phyloP scores from a whole-genome alignment of 805 yeast species.

The Spencermartinsiella europaea region DNA sequence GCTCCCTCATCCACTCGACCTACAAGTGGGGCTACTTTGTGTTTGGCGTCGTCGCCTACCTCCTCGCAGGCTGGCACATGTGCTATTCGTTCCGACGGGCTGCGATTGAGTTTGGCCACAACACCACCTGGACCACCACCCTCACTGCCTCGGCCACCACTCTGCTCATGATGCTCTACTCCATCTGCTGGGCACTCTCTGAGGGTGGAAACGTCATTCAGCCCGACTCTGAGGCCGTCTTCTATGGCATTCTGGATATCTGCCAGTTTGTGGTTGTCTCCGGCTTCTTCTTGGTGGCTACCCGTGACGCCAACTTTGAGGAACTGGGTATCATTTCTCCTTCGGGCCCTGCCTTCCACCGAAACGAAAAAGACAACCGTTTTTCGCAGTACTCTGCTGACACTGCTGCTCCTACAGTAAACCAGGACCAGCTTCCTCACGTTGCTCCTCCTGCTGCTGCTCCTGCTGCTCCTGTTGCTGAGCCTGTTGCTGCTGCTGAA shows the following conservation, averaged over 20 bases:
- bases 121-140: conserved; percentile 11
- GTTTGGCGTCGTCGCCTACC: conserved; percentile 45
- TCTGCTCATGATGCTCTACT: conserved; percentile 46
- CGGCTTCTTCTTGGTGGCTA: conserved; percentile 19
- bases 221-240: conserved; percentile 54
- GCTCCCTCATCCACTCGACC: conserved; percentile 47
- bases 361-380: conserved; percentile 16
- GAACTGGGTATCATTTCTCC: conserved; percentile 22
- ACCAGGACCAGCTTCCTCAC: neutral
- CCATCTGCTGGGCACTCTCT: conserved; percentile 48
- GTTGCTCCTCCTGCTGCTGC: conserved; percentile 10
- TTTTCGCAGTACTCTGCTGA: conserved; percentile 12
- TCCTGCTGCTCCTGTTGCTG: conserved; percentile 10
- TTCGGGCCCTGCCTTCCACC: conserved; percentile 17
- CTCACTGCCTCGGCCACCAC: conserved; percentile 21
- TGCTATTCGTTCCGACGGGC: conserved; percentile 16
- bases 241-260: conserved; percentile 55
- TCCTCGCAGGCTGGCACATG: conserved; percentile 24
- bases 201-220: conserved; percentile 61
- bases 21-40: conserved; percentile 70
- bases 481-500: conserved; percentile 2
- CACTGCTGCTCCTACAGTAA: conserved; percentile 10
- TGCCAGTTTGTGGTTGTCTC: conserved; percentile 34
- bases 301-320: conserved; percentile 20
- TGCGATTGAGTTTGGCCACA: conserved; percentile 9